phyloP scores from a whole-genome alignment of 202 grass and related monocot species.

The Miscanthus sacchariflorus region DNA sequence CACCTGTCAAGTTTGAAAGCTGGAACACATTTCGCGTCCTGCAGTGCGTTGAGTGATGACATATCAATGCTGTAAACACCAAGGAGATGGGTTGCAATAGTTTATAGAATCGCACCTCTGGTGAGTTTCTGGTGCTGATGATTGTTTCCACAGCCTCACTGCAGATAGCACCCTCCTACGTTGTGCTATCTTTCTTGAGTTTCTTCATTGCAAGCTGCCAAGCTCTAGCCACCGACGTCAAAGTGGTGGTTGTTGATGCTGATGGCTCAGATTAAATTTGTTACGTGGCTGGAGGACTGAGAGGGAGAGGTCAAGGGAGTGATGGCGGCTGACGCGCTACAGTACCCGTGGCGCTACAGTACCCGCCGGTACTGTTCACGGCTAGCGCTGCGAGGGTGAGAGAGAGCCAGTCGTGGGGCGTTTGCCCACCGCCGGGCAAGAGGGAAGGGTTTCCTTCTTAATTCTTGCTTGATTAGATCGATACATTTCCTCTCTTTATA shows the following conservation, averaged over 20 bases:
- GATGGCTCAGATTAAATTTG: constrained; percentile 27
- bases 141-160: neutral
- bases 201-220: constrained; percentile 6
- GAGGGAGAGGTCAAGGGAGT: too few relatives aligned
- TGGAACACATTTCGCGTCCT: constrained; percentile 13
- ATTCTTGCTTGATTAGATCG: too few relatives aligned
- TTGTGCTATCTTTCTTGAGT: neutral
- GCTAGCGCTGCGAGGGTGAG: too few relatives aligned
- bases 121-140: neutral
- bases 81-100: constrained; percentile 12
- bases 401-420: too few relatives aligned
- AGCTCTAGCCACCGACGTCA: neutral
- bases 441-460: too few relatives aligned
- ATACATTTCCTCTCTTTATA: too few relatives aligned
- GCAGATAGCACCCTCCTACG: neutral
- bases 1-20: constrained; percentile 14
- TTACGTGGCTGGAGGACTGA: too few relatives aligned
- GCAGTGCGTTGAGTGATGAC: constrained; percentile 31
- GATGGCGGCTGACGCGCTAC: too few relatives aligned
- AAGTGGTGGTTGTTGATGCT: neutral
- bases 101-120: constrained; percentile 17
- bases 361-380: too few relatives aligned
- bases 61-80: constrained; percentile 14
- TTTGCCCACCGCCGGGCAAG: too few relatives aligned
- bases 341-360: too few relatives aligned